Evolutionary conservation across 2,329 filamentous ascomycete genomes (phyloP), one percentile per base, ranked within the genome.

Genomic region (Rhynchosporium secalis): DNA sequence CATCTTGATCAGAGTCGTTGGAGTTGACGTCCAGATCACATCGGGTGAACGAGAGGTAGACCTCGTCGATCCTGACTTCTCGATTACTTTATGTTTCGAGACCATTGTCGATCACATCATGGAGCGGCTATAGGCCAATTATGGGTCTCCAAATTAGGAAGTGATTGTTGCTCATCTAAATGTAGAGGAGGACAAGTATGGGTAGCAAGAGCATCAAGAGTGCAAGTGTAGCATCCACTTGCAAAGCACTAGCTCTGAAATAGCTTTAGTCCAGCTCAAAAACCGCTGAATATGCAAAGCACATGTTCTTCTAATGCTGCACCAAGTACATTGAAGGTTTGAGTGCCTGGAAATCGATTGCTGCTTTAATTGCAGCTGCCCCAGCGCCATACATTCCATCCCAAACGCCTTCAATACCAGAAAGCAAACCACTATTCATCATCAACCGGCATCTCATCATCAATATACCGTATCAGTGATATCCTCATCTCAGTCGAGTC

Each of bases 401-500:
- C 46, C 57, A 51, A 64, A 69, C 67, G 62, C 67, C 67, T 41
- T 36, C 40, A 41, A 66, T 61, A 61, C 64, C 65, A 56, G 38
- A 55, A 48, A 48, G 48, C 49, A 59, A 36, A 52, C 33, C 36
- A 56, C 41, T 64, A 67, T 73, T 99, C 95, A 73, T 99, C 95
- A 75, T 98, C 95, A 8, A 91, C 92, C 28, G 95, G 95, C 79
- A 99, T 86, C 78, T 99, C 95, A 74, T 99, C 95, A 73, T 99
- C 95, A 70, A 99, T 96, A 75, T 96, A 97, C 71, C 94, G 85
- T 71, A 98, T 85, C 71, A 99, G 78, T 33, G 91, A 91, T 72
- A 99, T 89, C 72, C 94, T 85, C 91, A 99, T 97, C 80, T 99
- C 95, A 0, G 95, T 99, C 20, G 91, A 94, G 75, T 99, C 95